Conservation (phyloP, 1,284 basidiomycete genomes). For the Cutaneotrichosporon sp. region DNA sequence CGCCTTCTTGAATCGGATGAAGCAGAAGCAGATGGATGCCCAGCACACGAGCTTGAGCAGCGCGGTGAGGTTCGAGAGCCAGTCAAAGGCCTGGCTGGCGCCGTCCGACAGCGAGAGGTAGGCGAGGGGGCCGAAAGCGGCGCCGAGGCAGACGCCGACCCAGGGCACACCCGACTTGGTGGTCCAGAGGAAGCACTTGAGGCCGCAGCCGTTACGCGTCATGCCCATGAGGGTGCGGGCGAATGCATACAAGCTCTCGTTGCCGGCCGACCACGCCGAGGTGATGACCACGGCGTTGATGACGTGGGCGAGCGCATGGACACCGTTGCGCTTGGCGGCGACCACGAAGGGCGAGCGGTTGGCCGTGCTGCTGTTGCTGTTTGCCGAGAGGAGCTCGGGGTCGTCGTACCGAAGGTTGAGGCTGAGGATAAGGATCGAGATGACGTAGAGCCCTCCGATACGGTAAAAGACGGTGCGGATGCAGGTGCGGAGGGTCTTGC, state of each 20-base stretch:
- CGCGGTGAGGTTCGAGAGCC: conserved; percentile 67
- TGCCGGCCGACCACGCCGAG: conserved; percentile 52
- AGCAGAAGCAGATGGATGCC: conserved; percentile 74
- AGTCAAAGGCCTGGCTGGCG: conserved; percentile 67
- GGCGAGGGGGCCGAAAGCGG: conserved; percentile 62
- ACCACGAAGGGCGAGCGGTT: conserved; percentile 79
- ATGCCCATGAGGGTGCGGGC: conserved; percentile 56
- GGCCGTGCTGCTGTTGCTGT: conserved; percentile 63
- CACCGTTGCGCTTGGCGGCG: conserved; percentile 64
- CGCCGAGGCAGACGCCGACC: conserved; percentile 61
- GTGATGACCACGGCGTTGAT: conserved; percentile 65
- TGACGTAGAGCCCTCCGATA: conserved; percentile 64
- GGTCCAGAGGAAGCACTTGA: conserved; percentile 59
- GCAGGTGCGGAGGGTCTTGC: conserved; percentile 69
- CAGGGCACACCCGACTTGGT: conserved; percentile 70
- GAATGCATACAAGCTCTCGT: conserved; percentile 28
- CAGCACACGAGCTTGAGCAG: conserved; percentile 65
- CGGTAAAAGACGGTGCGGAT: conserved; percentile 69
- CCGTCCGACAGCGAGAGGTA: conserved; percentile 61
- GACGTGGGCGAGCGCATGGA: conserved; percentile 68
- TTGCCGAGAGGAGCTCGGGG: conserved; percentile 53
- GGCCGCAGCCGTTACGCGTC: conserved; percentile 60
- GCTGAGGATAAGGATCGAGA: conserved; percentile 20
- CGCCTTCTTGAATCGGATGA: conserved; percentile 72
- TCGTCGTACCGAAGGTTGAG: conserved; percentile 52